phyloP scores from a whole-genome alignment of 202 grass and related monocot genomes.

The Cymbopogon flexuosus region DNA sequence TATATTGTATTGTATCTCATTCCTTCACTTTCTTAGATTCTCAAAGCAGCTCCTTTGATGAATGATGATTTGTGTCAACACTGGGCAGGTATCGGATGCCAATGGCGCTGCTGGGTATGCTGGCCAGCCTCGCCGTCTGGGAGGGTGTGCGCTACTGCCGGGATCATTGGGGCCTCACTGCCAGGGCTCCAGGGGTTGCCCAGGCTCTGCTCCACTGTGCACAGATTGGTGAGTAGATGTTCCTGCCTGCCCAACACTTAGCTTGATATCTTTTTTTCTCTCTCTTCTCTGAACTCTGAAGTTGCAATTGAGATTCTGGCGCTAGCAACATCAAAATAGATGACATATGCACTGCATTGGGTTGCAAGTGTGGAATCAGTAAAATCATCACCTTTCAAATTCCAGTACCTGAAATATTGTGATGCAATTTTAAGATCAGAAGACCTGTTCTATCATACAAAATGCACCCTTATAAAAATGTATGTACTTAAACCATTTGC shows the following conservation, averaged over 20 bases:
- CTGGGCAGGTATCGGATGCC: constrained; percentile 75
- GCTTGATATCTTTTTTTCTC: not conserved
- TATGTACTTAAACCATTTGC: not conserved
- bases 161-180: constrained; percentile 46
- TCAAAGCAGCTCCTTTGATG: not conserved
- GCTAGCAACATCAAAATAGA: not conserved
- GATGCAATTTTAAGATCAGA: not conserved
- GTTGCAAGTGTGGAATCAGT: constrained; percentile 2
- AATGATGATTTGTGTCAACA: not conserved
- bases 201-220: constrained; percentile 45
- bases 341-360: not conserved
- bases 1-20: not conserved
- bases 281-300: not conserved
- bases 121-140: constrained; percentile 63
- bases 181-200: constrained; percentile 37
- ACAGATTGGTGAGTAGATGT: constrained; percentile 50
- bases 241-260: not conserved
- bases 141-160: constrained; percentile 61
- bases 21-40: not conserved
- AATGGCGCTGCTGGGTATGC: constrained; percentile 59
- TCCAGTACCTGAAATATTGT: not conserved
- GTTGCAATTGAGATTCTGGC: not conserved
- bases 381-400: not conserved
- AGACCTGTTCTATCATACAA: not conserved
- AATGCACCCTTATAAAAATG: not conserved